Base-by-base conservation (phyloP, 169 alveolate genomes). In the Plasmodium coatneyi region DNA sequence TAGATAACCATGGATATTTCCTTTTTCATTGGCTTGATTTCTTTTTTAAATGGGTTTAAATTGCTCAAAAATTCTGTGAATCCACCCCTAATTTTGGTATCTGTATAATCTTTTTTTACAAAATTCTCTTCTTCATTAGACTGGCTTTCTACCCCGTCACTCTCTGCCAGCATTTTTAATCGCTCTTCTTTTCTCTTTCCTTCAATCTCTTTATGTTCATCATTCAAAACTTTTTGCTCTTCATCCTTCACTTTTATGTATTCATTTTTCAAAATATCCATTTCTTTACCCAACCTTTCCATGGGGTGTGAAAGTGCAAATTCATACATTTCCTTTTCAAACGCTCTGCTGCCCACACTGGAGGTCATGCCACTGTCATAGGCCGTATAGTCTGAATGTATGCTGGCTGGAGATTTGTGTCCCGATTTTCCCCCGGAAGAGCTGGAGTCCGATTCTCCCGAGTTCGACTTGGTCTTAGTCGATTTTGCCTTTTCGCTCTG, bases 31-130 rank as follows among this genome's bases (percentile, higher is more conserved):
- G 71, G 72, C 36, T 60, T 19, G 36, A 76, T 16, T 87, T 30
- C 32, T 16, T 76, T 36, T 79, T 87, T 87, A 78, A 79, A 78
- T 7, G 80, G 84, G 41, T 84, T 74, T 19, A 83, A 83, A 19
- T 71, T 83, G 7, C 34, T 83, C 10, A 83, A 6, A 52, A 83
- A 83, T 83, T 36, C 30, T 36, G 39, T n/a, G 22, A 82, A 56
- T n/a, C 91, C 60, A 54, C 60, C 66, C 14, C 28, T 52, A 19
- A 82, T 46, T 14, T 19, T 30, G 16, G 28, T 60, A 22, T 82
- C 91, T 32, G 80, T 19, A 54, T 54, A 12, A 30, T 82, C 28
- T 5, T 43, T 4, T 43, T 79, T 79, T 82, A 30, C 19, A 30
- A 22, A 7, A 32, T 30, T 43, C n/a, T 14, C 60, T 3, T 41